Base-by-base conservation (phyloP, 495 filamentous ascomycete species). In the Talaromyces ruber region DNA sequence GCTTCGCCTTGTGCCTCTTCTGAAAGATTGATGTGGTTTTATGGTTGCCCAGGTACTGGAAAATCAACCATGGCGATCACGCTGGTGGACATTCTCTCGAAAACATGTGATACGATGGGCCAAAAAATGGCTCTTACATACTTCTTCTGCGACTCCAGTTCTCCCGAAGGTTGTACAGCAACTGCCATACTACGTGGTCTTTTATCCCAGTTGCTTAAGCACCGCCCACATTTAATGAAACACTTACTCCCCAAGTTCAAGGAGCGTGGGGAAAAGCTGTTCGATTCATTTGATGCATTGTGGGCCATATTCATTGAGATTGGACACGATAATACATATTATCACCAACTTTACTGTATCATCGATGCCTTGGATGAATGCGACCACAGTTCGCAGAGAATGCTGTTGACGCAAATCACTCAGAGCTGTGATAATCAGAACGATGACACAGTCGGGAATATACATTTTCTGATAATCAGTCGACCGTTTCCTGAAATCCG, bases 331-430 rank as follows among this genome's bases (percentile, higher is more conserved):
- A 6, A 43, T 22, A 32, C 12, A 18, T 32, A 26, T 32, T 32
- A 26, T 30, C n/a, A 24, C n/a, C 58, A 59, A 21, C 64, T 62
- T 50, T 71, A 68, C 60, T 70, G 63, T 60, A 63, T 72, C 16
- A 67, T 69, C 26, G 68, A 72, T 37, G 67, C 67, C 2, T 54
- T 74, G 3, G 70, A 74, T 51, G 70, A 74, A 61, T 74, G 71
- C 61, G 66, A 69, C 3, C 21, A 32, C 11, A 57, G 50, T 14
- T 67, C 66, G 2, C 62, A 69, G 50, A 32, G 61, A 22, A 55
- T 61, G 6, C 51, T 72, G 2, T 50, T 72, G n/a, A 24, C 29
- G 16, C 64, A 68, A 58, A 60, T 70, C 53, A 64, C 47, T 45
- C 52, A 28, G 43, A 64, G 56, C 25, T 65, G 59, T 62, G 37